Evolutionary conservation across 305 asterid species (phyloP).

Genomic region (Coffea humblotiana): DNA sequence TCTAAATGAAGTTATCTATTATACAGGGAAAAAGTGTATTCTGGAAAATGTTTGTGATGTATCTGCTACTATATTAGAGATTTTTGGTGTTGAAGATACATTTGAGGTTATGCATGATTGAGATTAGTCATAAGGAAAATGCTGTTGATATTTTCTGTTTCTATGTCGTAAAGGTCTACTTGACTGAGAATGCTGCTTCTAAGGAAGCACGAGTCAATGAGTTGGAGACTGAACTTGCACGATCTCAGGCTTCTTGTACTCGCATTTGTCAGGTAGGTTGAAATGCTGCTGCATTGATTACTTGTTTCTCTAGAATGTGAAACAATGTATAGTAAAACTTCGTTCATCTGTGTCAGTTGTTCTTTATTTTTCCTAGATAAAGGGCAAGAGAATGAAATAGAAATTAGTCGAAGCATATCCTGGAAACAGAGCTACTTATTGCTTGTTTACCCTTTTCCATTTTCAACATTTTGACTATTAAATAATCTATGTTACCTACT

Average conservation of each 20-base stretch:
- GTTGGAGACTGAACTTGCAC: constrained; percentile 71
- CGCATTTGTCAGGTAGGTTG: constrained; percentile 60
- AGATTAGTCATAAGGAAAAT: neutral
- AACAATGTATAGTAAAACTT: neutral
- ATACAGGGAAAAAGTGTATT: neutral
- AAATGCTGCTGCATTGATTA: neutral
- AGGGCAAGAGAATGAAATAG: neutral
- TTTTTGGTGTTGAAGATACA: neutral
- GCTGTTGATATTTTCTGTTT: neutral
- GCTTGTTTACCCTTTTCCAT: neutral
- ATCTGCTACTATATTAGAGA: neutral
- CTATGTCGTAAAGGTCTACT: constrained; percentile 46
- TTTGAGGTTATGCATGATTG: neutral
- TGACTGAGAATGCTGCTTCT: constrained; percentile 64
- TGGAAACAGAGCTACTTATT: neutral
- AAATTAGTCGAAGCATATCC: neutral
- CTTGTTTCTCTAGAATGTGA: neutral
- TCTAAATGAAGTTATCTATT: too few relatives aligned
- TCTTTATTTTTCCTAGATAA: neutral
- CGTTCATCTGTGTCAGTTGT: neutral
- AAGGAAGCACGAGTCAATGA: constrained; percentile 69
- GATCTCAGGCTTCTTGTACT: constrained; percentile 52
- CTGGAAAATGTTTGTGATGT: neutral
- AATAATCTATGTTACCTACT: neutral
- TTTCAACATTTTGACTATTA: neutral